Evolutionary conservation across 805 yeast genomes (phyloP).

Genomic region (Suhomyces emberorum): DNA sequence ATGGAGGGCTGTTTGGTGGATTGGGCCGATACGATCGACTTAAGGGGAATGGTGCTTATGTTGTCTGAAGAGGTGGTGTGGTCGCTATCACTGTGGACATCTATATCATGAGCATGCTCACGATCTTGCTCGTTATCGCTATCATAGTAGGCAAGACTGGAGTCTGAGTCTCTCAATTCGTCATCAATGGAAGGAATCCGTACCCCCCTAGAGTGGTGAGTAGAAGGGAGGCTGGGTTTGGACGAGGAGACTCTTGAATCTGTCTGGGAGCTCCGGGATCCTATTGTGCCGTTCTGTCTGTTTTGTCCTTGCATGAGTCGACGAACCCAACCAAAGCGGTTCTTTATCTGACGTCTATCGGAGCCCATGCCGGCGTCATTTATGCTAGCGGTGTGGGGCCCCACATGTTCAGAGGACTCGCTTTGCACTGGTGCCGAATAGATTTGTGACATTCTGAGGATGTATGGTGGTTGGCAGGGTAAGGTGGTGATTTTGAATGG

Average conservation of each 20-base stretch:
- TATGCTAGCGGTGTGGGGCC: conserved; percentile 3
- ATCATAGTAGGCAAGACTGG: no score
- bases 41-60: conserved; percentile 46
- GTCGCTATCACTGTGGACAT: conserved; percentile 13
- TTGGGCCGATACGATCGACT: conserved; percentile 41
- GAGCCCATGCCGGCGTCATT: no score
- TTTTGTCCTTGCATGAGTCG: conserved; percentile 38
- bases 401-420: neutral
- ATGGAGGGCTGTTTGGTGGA: conserved; percentile 41
- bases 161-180: no score
- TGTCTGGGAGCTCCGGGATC: conserved; percentile 2
- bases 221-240: no score
- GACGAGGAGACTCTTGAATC: no score
- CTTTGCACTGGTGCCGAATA: neutral
- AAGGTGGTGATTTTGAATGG: no score
- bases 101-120: no score
- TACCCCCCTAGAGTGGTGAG: no score
- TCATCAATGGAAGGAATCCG: no score
- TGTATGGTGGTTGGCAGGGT: no score
- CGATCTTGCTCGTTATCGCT: no score
- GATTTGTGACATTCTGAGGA: neutral
- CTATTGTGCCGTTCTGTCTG: conserved; percentile 10
- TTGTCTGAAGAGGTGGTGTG: conserved; percentile 32
- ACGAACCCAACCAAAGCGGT: conserved; percentile 40
- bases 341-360: conserved; percentile 28